A percentile compares a stretch with the other conserved stretches of the same genome.
Conservation (phyloP, 176 grass and related monocot genomes). For the Coix lacrymajobi region DNA sequence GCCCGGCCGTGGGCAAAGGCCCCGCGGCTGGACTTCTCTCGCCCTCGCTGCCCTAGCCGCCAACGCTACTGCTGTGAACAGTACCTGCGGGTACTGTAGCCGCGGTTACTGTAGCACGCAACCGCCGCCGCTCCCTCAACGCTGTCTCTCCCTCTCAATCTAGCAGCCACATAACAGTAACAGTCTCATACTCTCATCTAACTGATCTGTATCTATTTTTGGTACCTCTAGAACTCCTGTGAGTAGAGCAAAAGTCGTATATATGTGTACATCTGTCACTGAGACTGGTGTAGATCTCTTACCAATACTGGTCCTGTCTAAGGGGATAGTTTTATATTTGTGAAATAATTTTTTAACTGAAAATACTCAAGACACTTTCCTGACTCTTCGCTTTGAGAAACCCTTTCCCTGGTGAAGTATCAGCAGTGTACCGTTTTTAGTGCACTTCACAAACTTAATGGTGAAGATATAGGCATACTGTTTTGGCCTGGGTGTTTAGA, state of each 20-base stretch:
- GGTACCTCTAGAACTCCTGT: neutral
- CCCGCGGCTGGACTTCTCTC: too few species aligned
- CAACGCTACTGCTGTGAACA: too few species aligned
- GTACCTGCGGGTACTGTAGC: too few species aligned
- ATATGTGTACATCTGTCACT: neutral
- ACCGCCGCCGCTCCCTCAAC: too few species aligned
- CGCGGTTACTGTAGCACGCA: too few species aligned
- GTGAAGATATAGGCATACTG: too few species aligned
- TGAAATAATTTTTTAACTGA: neutral
- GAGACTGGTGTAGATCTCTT: neutral
- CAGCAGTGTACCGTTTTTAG: neutral
- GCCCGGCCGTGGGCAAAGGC: too few species aligned
- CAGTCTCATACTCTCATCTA: too few species aligned
- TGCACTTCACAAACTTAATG: neutral
- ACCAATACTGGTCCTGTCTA: neutral
- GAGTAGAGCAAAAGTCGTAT: neutral
- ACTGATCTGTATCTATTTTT: neutral
- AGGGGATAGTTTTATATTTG: neutral
- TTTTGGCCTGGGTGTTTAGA: neutral
- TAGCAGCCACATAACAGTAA: too few species aligned
- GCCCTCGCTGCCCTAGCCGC: too few species aligned
- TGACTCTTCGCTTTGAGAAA: neutral
- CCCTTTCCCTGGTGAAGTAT: neutral
- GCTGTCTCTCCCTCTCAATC: too few species aligned
- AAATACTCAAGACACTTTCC: neutral